phyloP scores from a whole-genome alignment of 192 early-diverging fungal genomes.

The Rhizophagus sp. region DNA sequence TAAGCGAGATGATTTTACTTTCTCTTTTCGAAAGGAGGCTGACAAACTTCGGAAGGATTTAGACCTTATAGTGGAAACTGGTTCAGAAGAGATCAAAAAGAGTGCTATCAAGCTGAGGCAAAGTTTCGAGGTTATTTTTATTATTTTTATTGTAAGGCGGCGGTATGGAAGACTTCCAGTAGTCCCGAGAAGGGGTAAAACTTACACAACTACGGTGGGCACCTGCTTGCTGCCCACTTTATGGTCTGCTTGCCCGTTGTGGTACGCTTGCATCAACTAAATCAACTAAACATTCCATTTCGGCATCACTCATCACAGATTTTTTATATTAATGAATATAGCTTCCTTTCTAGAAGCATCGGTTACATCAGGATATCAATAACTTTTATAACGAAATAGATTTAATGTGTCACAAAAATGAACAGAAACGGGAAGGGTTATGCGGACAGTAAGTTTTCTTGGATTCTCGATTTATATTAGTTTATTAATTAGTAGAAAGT shows the following conservation, averaged over 20 bases:
- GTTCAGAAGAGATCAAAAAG: constrained; percentile 13
- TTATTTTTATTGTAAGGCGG: background rate
- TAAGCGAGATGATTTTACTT: constrained; percentile 5
- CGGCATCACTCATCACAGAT: no score
- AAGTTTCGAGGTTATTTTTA: background rate
- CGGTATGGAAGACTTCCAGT: constrained; percentile 26
- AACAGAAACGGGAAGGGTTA: no score
- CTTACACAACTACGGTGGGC: constrained; percentile 25
- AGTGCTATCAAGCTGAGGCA: background rate
- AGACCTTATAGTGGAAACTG: background rate
- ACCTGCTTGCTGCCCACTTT: constrained; percentile 19
- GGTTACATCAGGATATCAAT: no score
- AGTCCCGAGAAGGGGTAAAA: constrained; percentile 28
- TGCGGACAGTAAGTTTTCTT: no score
- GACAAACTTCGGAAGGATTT: background rate
- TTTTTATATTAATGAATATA: no score
- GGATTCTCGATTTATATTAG: no score
- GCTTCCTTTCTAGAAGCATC: no score
- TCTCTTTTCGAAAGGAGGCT: constrained; percentile 12
- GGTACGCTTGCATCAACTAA: background rate
- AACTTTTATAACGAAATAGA: no score
- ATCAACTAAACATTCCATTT: no score
- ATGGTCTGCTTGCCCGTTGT: constrained; percentile 14
- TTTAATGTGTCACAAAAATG: no score
- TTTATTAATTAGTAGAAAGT: no score